Conservation (phyloP, 345 rosid species). For the Citrus maxima region DNA sequence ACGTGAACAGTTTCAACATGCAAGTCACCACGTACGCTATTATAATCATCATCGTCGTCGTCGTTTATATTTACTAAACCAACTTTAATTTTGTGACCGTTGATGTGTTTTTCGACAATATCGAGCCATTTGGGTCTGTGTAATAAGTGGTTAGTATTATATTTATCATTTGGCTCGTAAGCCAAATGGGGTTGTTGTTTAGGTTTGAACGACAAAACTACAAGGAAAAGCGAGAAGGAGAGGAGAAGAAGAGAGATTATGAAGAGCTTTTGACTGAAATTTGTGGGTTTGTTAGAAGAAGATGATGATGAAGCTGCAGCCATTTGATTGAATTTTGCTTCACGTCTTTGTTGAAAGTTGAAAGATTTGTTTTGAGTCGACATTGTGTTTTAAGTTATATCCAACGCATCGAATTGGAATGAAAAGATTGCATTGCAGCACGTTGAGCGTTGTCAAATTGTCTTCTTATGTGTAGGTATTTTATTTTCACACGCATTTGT, state of each 20-base stretch:
- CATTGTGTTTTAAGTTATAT: no score
- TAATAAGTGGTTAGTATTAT: background rate
- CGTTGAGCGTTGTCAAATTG: slow-evolving; percentile 25
- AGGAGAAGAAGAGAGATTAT: no score
- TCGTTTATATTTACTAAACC: slow-evolving; percentile 55
- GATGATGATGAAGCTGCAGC: no score
- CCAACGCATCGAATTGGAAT: no score
- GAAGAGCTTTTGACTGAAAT: no score
- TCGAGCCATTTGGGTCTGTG: slow-evolving; percentile 40
- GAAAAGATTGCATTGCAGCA: no score
- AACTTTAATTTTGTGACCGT: slow-evolving; percentile 32
- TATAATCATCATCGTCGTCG: background rate
- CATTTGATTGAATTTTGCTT: no score
- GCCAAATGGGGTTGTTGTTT: background rate
- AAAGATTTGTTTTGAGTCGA: no score
- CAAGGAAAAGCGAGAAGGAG: no score
- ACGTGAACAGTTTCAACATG: slow-evolving; percentile 31
- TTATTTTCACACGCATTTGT: slow-evolving; percentile 8
- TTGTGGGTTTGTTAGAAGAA: no score
- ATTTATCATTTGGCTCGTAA: background rate
- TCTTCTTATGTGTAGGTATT: slow-evolving; percentile 13
- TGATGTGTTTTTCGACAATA: slow-evolving; percentile 27
- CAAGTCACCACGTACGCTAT: slow-evolving; percentile 1
- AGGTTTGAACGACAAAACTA: no score
- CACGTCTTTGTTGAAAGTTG: no score